Evolutionary conservation across 2,329 filamentous ascomycete genomes (phyloP).

Genomic region (Talaromyces funiculosus): DNA sequence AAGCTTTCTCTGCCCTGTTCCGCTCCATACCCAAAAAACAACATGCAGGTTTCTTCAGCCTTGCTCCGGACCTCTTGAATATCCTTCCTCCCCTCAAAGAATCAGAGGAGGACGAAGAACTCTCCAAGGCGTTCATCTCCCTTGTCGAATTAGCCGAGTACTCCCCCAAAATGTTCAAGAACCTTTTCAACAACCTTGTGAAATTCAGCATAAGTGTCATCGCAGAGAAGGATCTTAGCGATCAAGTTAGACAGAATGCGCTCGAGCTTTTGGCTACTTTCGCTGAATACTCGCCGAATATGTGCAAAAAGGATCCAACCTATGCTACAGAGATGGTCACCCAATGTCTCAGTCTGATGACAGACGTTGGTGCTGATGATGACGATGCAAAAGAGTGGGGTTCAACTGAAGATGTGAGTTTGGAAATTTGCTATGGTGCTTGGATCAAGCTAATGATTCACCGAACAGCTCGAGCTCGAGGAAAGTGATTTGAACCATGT

Average conservation of each 20-base stretch:
- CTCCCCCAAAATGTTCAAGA: conserved; percentile 97
- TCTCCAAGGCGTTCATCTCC: conserved; percentile 82
- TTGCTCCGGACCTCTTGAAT: conserved; percentile 88
- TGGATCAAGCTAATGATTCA: not conserved
- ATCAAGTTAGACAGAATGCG: conserved; percentile 87
- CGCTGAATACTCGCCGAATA: conserved; percentile 84
- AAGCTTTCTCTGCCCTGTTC: conserved; percentile 96
- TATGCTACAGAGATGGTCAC: conserved; percentile 98
- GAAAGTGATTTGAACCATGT: conserved; percentile 97
- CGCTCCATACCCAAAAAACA: conserved; percentile 80
- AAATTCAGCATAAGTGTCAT: conserved; percentile 90
- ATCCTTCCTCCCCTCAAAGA: conserved; percentile 93
- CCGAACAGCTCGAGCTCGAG: conserved; percentile 71
- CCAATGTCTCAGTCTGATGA: conserved; percentile 96
- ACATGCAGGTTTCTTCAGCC: conserved; percentile 77
- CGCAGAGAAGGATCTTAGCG: conserved; percentile 89
- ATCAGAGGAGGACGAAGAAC: conserved; percentile 78
- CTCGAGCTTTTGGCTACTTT: conserved; percentile 97
- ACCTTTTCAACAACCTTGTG: conserved; percentile 85
- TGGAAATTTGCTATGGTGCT: not conserved
- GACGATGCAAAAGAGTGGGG: conserved; percentile 95
- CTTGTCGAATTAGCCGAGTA: conserved; percentile 91
- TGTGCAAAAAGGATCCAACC: conserved; percentile 89
- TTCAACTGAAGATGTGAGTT: conserved; percentile 74
- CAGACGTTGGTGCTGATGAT: conserved; percentile 88